Base-by-base conservation (phyloP, 2,329 filamentous ascomycete species). In the Aspergillus alliaceus region DNA sequence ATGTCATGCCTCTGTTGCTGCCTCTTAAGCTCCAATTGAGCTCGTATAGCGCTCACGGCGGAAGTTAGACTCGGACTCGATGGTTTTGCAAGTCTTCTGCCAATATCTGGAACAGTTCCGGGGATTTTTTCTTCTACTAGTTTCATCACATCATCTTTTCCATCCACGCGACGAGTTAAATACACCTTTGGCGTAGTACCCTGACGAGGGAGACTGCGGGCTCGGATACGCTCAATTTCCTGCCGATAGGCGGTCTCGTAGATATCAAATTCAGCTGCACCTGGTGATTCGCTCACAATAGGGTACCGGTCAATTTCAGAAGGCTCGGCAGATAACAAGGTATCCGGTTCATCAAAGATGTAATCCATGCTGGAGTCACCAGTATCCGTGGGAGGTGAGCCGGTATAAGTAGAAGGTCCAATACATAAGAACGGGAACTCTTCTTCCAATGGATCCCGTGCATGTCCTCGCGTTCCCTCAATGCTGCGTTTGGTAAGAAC, bases 181-280 rank as follows among this genome's bases (percentile, higher is more conserved):
- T 88, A 89, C 15, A 90, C 79, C 18, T 81, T 86, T 1, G 86
- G 80, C 32, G 72, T 68, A 25, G 75, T 72, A 56, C 79, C 77
- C 64, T 68, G 68, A 25, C 69, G 65, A 24, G 69, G 69, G 18
- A 71, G 63, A n/a, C 66, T 73, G 51, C 67, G 64, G 61, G 78
- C 73, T 29, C 84, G 75, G 66, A 97, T 93, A 15, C 88, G 84
- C 57, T 89, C 84, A 27, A 95, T 84, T 75, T 97, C 91, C 59
- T 90, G 85, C 68, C 90, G 86, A 71, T 96, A 97, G 0, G 93
- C 93, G 1, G 84, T 86, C 72, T 96, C 91, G 72, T 96, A 97
- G 57, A 98, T 88, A 69, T 95, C 87, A 65, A 91, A 91, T 59
- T 96, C 91, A 6, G 90, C 90, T 1, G 88, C 89, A 0, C 88